A percentile compares a stretch with the other conserved stretches of the same genome.
Conservation (phyloP, 495 filamentous ascomycete species). For the Chaetomium cochliodes region DNA sequence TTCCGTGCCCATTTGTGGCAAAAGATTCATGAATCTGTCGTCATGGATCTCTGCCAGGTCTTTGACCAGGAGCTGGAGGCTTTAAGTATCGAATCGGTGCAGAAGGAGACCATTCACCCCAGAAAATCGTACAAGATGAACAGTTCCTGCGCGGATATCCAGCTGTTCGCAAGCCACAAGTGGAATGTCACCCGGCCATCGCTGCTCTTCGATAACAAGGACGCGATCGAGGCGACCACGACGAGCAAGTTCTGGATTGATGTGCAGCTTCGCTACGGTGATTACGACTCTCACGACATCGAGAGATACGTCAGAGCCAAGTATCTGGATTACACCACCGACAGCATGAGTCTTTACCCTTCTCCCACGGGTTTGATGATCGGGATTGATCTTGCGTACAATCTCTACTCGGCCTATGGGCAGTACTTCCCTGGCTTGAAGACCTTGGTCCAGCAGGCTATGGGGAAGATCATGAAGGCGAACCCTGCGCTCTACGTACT, state of each 20-base stretch:
- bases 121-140: conserved; percentile 99
- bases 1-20: conserved; percentile 99
- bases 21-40: conserved; percentile 98
- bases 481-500: conserved; percentile 97
- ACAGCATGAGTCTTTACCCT: conserved; percentile 99
- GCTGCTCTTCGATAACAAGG: conserved; percentile 92
- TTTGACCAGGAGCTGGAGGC: conserved; percentile 98
- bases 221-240: conserved; percentile 89
- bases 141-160: conserved; percentile 97
- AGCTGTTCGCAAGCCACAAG: conserved; percentile 97
- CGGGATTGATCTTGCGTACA: conserved; percentile 96
- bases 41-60: conserved; percentile 99
- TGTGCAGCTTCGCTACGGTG: conserved; percentile 95
- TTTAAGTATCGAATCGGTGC: conserved; percentile 94
- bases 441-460: conserved; percentile 93
- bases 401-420: conserved; percentile 95
- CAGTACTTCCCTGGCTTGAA: conserved; percentile 99
- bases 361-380: conserved; percentile 98
- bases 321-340: conserved; percentile 97
- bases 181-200: conserved; percentile 97
- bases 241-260: conserved; percentile 99
- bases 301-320: conserved; percentile 97
- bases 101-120: conserved; percentile 99
- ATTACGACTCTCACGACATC: conserved; percentile 99
- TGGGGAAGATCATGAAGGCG: conserved; percentile 99